phyloP scores from a whole-genome alignment of 2,329 filamentous ascomycete species.

The Plectosphaerella plurivora region DNA sequence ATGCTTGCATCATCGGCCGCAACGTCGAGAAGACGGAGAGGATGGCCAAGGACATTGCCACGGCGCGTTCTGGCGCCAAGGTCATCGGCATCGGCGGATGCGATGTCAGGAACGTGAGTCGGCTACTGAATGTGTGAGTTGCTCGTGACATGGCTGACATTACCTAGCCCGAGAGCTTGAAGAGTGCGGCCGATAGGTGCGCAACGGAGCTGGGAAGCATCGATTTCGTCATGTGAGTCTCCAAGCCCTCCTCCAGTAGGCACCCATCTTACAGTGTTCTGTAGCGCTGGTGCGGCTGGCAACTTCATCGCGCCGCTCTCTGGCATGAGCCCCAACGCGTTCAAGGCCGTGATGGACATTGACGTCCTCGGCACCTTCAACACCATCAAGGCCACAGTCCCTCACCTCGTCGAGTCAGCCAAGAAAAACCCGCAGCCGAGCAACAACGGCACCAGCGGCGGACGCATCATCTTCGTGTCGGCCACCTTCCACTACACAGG shows the following conservation, averaged over 20 bases:
- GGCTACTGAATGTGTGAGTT: background rate
- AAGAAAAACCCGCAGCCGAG: conserved; percentile 53
- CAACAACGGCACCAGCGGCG: conserved; percentile 64
- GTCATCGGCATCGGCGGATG: conserved; percentile 82
- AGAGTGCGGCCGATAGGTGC: conserved; percentile 73
- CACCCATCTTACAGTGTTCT: background rate
- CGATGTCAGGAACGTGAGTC: conserved; percentile 66
- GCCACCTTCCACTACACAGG: conserved; percentile 90
- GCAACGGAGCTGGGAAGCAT: conserved; percentile 80
- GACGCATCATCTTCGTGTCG: conserved; percentile 84
- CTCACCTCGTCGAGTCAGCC: conserved; percentile 74
- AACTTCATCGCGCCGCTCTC: conserved; percentile 90
- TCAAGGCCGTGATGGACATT: conserved; percentile 95
- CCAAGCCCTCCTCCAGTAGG: background rate
- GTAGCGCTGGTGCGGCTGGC: conserved; percentile 84
- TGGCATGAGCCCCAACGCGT: conserved; percentile 79
- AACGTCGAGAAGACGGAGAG: conserved; percentile 82
- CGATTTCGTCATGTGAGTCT: conserved; percentile 80
- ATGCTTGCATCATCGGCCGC: conserved; percentile 91
- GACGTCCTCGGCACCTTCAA: conserved; percentile 93
- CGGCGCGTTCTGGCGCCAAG: conserved; percentile 70
- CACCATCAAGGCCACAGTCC: conserved; percentile 86
- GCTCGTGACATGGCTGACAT: background rate
- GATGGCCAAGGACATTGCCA: conserved; percentile 77
- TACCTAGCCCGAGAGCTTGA: conserved; percentile 54